Base-by-base conservation (phyloP, 139 green algal species). In the Tetradesmus lagerheimii region DNA sequence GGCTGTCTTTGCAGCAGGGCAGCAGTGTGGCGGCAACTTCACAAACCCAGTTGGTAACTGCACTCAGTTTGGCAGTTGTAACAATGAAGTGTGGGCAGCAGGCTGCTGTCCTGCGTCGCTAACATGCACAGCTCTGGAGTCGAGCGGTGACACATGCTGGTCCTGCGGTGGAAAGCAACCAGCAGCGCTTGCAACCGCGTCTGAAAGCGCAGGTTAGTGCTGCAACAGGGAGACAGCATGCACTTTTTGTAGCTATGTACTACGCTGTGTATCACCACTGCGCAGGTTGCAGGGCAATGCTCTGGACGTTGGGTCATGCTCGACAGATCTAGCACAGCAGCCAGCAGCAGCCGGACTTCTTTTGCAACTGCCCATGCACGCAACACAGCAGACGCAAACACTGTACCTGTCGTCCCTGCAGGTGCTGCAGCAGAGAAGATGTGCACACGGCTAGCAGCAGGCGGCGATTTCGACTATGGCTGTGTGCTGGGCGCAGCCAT, bases 401-500 rank as follows among this genome's bases (percentile, higher is more conserved):
- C 16, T 2, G 2, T n/a, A 23, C 57, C 25, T 71, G 57, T 0
- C 57, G 6, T 31, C 53, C 57, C 57, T 71, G 57, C 57, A 71
- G 38, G n/a, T 71, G 76, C 79, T 39, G 41, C 43, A 31, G 15
- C 20, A 80, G n/a, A 20, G 11, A 31, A 31, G 23, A 85, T 83
- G 88, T 89, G 85, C 71, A 57, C n/a, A 12, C 25, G 34, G 3
- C 71, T 50, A 18, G 71, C 43, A 25, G n/a, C 47, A 11, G 43
- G 64, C 43, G 71, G 80, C 31, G 88, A 91, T 29, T 91, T 89
- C 66, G 86, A 94, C 76, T 94, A 94, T 31, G 77, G 53, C 67
- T 87, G 79, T 35, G 87, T 90, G 1, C 53, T 93, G 62, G 85
- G 80, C 14, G 79, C 85, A 23, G 89, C 83, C 20, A 78, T 94